Base-by-base conservation (phyloP, 768 basidiomycete species). In the Hortiboletus campestris region DNA sequence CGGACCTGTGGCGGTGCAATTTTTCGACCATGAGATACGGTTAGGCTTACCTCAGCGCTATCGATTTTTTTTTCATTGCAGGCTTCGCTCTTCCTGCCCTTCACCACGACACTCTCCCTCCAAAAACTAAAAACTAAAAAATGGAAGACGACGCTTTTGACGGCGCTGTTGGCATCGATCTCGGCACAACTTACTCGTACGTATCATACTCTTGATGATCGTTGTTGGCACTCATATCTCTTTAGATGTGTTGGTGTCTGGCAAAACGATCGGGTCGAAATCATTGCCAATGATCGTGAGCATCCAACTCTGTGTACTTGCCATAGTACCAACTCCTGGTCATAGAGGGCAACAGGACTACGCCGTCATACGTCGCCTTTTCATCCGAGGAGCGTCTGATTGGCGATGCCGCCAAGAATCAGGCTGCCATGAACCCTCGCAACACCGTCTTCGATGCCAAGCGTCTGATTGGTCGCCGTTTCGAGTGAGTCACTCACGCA, bases 401-500 rank as follows among this genome's bases (percentile, higher is more conserved):
- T 72, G 95, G 97, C 73, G 95, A 98, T 85, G 94, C 94, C 68
- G 95, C 94, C 59, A 95, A 95, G 77, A 97, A 97, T 75, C 95
- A 98, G 82, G 92, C 91, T 57, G 97, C 97, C 64, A 99, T 99
- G 97, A 99, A 99, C 85, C 97, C 97, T 61, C 82, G 81, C 69
- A 98, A 98, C 84, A 99, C 97, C 64, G 91, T 98, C 74, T 98
- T 98, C 76, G 96, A 98, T 74, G 96, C 96, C 58, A 98, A 98
- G 80, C 95, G 96, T 76, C 85, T 98, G 69, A 98, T 98, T 69
- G 96, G 97, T 68, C 91, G 96, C 64, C 86, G 94, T 67, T 98
- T 88, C 72, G 95, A 98, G 92, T 91, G 65, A 64, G 88, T 78
- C 25, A 17, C 35, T 52, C 19, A 40, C 41, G 7, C 14, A 38